A percentile compares a stretch with the other conserved stretches of the same genome.
phyloP scores from a whole-genome alignment of 2,329 filamentous ascomycete species.

The Aspergillus versicolor region DNA sequence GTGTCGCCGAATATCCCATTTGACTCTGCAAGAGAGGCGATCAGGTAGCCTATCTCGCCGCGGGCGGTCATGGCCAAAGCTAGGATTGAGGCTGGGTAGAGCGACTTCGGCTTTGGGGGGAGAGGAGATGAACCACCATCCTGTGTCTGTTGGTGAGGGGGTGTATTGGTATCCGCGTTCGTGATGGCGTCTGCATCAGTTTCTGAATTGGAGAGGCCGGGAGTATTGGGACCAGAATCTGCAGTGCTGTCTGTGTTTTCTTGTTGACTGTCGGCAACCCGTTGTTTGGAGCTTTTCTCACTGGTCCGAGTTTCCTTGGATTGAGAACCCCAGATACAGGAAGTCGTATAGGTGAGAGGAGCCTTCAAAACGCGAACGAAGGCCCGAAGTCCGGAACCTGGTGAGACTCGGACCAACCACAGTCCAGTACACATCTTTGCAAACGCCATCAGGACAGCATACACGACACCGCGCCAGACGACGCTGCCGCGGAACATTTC shows the following conservation, averaged over 20 bases:
- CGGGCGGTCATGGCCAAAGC: conserved; percentile 70
- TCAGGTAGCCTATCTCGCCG: conserved; percentile 79
- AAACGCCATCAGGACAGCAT: conserved; percentile 67
- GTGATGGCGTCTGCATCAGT: neutral
- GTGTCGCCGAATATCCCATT: conserved; percentile 45
- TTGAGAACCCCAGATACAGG: conserved; percentile 6
- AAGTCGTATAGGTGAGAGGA: neutral
- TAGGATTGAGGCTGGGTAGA: conserved; percentile 67
- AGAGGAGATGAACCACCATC: neutral
- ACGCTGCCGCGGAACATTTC: conserved; percentile 64
- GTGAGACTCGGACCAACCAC: conserved; percentile 52
- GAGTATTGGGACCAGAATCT: neutral
- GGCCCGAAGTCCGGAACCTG: conserved; percentile 9
- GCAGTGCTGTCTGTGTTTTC: neutral
- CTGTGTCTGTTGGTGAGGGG: neutral
- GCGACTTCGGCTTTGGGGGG: conserved; percentile 55
- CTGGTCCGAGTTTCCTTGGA: neutral
- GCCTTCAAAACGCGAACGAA: conserved; percentile 7
- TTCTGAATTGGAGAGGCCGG: neutral
- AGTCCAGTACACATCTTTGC: conserved; percentile 61
- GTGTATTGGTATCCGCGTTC: neutral
- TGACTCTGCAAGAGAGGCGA: conserved; percentile 65
- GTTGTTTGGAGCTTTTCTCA: neutral
- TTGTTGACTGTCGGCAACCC: neutral
- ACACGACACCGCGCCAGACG: conserved; percentile 72